These are phyloP conservation scores for Eimeria brunetti DNA, from an alignment of 169 alveolate species.

Conservation along the genomic window DNA sequence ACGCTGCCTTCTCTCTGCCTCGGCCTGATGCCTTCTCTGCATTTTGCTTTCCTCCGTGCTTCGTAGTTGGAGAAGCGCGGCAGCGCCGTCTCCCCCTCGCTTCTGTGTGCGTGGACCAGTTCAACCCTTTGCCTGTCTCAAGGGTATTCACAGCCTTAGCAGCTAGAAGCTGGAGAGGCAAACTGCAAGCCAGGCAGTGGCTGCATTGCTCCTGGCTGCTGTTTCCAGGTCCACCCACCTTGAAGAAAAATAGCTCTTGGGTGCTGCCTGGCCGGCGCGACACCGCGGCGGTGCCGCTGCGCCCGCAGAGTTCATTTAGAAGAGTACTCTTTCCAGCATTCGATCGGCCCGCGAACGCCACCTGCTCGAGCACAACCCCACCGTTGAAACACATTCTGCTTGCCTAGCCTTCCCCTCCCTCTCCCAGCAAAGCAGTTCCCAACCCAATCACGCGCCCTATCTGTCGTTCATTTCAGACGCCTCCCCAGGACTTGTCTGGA, in stretches of 20 bases:
- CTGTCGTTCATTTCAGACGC: background rate
- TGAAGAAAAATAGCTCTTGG: slow-evolving; percentile 73
- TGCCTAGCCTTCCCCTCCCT: background rate
- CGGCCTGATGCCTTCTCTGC: background rate
- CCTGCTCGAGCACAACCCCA: slow-evolving; percentile 42
- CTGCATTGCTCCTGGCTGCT: background rate
- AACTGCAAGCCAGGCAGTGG: background rate
- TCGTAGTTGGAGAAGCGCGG: background rate
- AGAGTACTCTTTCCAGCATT: slow-evolving; percentile 82
- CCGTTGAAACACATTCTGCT: background rate
- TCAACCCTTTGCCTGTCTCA: background rate
- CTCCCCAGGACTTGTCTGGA: background rate
- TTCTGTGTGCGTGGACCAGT: background rate
- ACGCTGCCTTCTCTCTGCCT: background rate
- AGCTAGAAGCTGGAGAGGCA: background rate
- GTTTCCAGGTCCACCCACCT: slow-evolving; percentile 29
- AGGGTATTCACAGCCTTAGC: background rate
- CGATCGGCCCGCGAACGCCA: slow-evolving; percentile 83
- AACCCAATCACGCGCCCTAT: too few species aligned
- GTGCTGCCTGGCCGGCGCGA: slow-evolving; percentile 80
- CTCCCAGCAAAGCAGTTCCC: background rate
- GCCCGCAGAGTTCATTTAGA: slow-evolving; percentile 80
- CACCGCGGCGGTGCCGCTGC: slow-evolving; percentile 77
- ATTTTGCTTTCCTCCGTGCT: background rate
- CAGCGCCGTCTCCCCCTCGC: background rate